phyloP scores from a whole-genome alignment of 1,284 basidiomycete species.

The Tausonia pullulans region DNA sequence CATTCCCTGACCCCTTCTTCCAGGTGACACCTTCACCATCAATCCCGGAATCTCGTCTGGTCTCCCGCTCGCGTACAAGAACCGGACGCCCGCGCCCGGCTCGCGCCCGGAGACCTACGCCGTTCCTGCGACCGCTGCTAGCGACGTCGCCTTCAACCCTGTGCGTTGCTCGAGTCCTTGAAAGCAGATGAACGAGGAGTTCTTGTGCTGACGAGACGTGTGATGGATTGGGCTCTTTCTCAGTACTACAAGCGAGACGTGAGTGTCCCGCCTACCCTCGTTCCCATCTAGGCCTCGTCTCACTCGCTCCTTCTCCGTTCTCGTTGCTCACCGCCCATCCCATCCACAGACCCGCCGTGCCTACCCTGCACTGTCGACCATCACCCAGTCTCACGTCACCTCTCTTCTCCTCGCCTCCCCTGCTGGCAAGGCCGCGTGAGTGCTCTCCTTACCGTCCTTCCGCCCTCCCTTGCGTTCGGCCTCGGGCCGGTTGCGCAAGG shows the following conservation, averaged over 20 bases:
- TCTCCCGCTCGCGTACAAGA: constrained; percentile 59
- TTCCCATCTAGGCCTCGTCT: not conserved
- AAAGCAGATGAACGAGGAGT: not conserved
- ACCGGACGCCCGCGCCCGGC: constrained; percentile 76
- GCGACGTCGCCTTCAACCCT: constrained; percentile 32
- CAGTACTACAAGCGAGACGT: constrained; percentile 89
- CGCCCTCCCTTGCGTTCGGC: not conserved
- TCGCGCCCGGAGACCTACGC: constrained; percentile 75
- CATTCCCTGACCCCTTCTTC: too few relatives aligned
- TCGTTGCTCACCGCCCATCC: not conserved
- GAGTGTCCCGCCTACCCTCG: constrained; percentile 9
- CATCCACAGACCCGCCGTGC: constrained; percentile 35
- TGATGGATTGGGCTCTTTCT: not conserved
- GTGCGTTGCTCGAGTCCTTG: constrained; percentile 3
- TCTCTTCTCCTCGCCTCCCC: constrained; percentile 72
- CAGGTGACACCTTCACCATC: constrained; percentile 29
- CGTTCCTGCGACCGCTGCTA: constrained; percentile 77
- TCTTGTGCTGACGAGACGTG: not conserved
- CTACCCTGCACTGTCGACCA: constrained; percentile 66
- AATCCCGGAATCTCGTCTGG: constrained; percentile 87
- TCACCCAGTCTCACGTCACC: constrained; percentile 70
- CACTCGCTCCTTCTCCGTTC: not conserved
- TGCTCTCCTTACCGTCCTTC: not conserved
- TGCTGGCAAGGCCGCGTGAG: constrained; percentile 36
- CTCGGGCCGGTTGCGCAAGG: not conserved